Percentiles rank a stretch among this genome's conserved stretches.
Evolutionary conservation across 75 land plant species (phyloP).

Genomic region (Cryptomeria japonica): DNA sequence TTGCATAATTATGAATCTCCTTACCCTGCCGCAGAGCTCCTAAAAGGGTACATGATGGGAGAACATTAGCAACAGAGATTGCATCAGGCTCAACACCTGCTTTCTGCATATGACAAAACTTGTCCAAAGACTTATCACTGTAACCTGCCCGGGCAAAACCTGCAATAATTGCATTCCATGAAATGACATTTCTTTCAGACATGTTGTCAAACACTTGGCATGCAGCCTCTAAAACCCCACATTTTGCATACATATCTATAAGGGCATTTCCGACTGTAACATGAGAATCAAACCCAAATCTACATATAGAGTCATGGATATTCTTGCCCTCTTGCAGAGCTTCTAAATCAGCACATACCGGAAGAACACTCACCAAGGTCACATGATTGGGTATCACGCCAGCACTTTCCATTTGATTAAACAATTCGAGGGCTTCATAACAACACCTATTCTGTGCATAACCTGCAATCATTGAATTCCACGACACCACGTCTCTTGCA

Average conservation of each 20-base stretch:
- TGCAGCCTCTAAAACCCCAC: constrained; percentile 34
- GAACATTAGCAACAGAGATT: constrained; percentile 44
- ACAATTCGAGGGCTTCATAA: constrained; percentile 8
- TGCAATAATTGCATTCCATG: constrained; percentile 53
- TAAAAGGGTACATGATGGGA: constrained; percentile 52
- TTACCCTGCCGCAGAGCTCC: constrained; percentile 54
- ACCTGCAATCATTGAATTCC: constrained; percentile 70
- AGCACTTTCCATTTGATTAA: constrained; percentile 24
- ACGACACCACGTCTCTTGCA: constrained; percentile 62
- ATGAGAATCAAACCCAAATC: constrained; percentile 21
- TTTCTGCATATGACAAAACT: constrained; percentile 38
- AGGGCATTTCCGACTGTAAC: constrained; percentile 32
- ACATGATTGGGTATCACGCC: constrained; percentile 31
- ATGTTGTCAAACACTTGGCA: constrained; percentile 24
- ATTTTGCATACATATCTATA: constrained; percentile 50
- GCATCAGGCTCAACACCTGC: constrained; percentile 30
- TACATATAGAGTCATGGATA: constrained; percentile 26
- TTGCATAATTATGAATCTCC: constrained; percentile 16
- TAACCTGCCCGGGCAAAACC: constrained; percentile 50
- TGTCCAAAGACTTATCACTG: constrained; percentile 39
- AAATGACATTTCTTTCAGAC: constrained; percentile 16
- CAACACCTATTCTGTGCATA: constrained; percentile 5
- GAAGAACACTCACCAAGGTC: constrained; percentile 36
- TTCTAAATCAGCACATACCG: constrained; percentile 47
- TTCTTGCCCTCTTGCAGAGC: constrained; percentile 37